Conservation (phyloP, 75 land plant species). For the Isoetes taiwanensis region DNA sequence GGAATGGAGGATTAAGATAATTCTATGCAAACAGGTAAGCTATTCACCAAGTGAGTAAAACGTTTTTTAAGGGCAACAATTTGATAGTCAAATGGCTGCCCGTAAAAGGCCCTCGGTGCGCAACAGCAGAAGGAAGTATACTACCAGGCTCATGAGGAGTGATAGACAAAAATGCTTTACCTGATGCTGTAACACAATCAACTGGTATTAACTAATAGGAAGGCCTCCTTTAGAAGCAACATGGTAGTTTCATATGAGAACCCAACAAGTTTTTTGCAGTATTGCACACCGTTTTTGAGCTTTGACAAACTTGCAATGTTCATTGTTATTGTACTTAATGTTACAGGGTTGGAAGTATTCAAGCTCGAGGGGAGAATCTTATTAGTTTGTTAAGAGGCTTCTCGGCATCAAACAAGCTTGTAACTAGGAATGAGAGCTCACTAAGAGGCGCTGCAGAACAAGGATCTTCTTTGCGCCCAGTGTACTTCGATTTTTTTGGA, state of each 20-base stretch:
- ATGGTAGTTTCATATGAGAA: background rate
- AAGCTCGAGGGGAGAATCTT: conserved; percentile 88
- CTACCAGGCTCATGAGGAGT: too few species aligned
- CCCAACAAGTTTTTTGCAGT: background rate
- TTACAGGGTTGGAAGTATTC: conserved; percentile 78
- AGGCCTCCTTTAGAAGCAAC: too few species aligned
- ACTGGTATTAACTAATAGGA: too few species aligned
- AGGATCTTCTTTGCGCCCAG: conserved; percentile 35
- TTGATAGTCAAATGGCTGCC: too few species aligned
- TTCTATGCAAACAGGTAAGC: too few species aligned
- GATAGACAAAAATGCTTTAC: too few species aligned
- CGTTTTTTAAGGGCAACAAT: too few species aligned
- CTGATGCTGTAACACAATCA: too few species aligned
- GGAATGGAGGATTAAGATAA: too few species aligned
- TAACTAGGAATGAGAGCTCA: conserved; percentile 26
- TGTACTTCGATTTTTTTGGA: conserved; percentile 76
- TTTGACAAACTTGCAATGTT: background rate
- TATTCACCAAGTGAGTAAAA: too few species aligned
- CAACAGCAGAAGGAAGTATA: too few species aligned
- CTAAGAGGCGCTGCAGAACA: conserved; percentile 6
- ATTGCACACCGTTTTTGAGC: background rate
- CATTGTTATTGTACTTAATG: background rate
- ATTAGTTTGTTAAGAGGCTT: conserved; percentile 50
- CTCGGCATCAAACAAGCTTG: conserved; percentile 42
- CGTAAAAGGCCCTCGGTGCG: too few species aligned